A percentile compares a stretch with the other conserved stretches of the same genome.
These are phyloP conservation scores for Curvularia hawaiiensis DNA, from an alignment of 2,329 filamentous ascomycete species.

Conservation along the genomic window DNA sequence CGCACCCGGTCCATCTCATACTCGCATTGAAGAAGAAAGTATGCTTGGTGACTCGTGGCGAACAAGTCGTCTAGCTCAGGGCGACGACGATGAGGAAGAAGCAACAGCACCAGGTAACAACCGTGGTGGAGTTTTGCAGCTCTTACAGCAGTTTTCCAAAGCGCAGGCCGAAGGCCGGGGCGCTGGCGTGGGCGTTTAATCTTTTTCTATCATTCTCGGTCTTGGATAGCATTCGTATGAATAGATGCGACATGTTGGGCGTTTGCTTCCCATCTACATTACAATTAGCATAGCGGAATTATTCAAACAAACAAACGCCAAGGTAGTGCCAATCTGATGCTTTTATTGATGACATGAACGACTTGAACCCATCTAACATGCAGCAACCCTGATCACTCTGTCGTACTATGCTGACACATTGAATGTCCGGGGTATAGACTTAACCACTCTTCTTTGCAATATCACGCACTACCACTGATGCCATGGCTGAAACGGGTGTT, in stretches of 20 bases:
- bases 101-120: slow-evolving; percentile 40
- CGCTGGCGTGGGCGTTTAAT: slow-evolving; percentile 40
- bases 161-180: slow-evolving; percentile 59
- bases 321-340: not conserved
- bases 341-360: not conserved
- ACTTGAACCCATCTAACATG: not conserved
- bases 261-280: slow-evolving; percentile 11
- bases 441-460: not conserved
- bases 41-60: slow-evolving; percentile 66
- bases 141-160: slow-evolving; percentile 71
- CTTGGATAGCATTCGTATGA: slow-evolving; percentile 10
- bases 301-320: slow-evolving; percentile 1
- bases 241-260: slow-evolving; percentile 1
- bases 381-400: not conserved
- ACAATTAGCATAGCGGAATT: slow-evolving; percentile 6
- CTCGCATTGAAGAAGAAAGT: slow-evolving; percentile 57
- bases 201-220: not conserved
- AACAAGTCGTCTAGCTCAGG: slow-evolving; percentile 50
- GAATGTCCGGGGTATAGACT: not conserved
- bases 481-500: not conserved
- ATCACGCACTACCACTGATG: not conserved
- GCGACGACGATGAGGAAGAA: slow-evolving; percentile 57
- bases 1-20: slow-evolving; percentile 12
- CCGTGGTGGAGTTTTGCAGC: slow-evolving; percentile 65
- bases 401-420: not conserved